phyloP scores from a whole-genome alignment of 345 rosid species.

The Durio zibethinus region DNA sequence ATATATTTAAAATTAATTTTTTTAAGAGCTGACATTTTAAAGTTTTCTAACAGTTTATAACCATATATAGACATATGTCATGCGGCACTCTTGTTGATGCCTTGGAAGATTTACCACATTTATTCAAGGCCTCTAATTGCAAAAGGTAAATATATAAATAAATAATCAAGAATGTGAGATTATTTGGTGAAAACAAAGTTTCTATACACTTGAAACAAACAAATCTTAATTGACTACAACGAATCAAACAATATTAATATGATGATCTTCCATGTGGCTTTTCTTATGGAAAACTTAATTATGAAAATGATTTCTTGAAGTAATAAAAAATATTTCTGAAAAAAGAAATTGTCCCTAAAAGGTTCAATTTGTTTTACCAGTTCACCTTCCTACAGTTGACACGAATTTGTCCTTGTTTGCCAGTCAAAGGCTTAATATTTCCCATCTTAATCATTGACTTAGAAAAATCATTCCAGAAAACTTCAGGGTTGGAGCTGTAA shows the following conservation, averaged over 20 bases:
- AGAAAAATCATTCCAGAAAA: slow-evolving; percentile 33
- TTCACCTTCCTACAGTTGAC: background rate
- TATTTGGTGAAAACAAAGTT: background rate
- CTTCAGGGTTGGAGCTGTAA: background rate
- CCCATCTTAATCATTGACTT: slow-evolving; percentile 51
- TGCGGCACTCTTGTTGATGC: too few species aligned
- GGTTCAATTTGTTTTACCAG: background rate
- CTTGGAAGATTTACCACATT: too few species aligned
- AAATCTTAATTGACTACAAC: background rate
- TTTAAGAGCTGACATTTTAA: too few species aligned
- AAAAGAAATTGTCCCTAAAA: background rate
- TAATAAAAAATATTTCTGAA: background rate
- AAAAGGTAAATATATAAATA: too few species aligned
- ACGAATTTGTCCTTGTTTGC: slow-evolving; percentile 39
- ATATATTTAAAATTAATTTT: too few species aligned
- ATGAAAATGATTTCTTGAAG: background rate
- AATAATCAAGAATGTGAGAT: too few species aligned
- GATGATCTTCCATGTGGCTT: background rate
- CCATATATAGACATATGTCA: too few species aligned
- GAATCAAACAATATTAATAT: background rate
- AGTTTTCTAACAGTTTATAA: too few species aligned
- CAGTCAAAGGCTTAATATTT: slow-evolving; percentile 37
- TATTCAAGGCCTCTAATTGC: too few species aligned
- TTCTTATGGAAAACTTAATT: background rate
- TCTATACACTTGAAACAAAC: background rate